Conservation (phyloP, 257 asterid species). For the Rubia yunnanensis region DNA sequence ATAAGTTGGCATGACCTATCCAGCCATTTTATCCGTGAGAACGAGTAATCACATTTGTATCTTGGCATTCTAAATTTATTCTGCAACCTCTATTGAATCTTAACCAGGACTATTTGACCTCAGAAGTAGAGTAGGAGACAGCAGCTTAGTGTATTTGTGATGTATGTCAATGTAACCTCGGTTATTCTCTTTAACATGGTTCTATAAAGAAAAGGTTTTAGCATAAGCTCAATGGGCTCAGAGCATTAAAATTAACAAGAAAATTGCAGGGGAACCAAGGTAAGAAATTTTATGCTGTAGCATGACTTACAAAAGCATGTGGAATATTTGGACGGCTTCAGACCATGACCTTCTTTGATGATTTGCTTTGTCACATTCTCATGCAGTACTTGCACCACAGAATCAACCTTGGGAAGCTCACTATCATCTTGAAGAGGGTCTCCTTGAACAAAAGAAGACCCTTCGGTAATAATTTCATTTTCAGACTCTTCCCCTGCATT, state of each 20-base stretch:
- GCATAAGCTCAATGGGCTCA: not conserved
- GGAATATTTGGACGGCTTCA: slow-evolving; percentile 87
- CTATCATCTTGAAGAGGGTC: slow-evolving; percentile 62
- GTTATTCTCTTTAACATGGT: not conserved
- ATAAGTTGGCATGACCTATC: not conserved
- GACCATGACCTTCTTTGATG: slow-evolving; percentile 85
- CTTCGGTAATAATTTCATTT: slow-evolving; percentile 58
- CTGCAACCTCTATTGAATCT: not conserved
- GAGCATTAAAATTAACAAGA: not conserved
- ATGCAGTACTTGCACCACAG: slow-evolving; percentile 64
- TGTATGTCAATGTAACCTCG: not conserved
- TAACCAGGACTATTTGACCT: not conserved
- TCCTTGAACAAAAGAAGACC: slow-evolving; percentile 63
- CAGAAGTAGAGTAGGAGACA: not conserved
- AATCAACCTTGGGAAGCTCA: slow-evolving; percentile 72
- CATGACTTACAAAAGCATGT: slow-evolving; percentile 82
- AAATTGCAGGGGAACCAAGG: not conserved
- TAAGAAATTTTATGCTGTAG: slow-evolving; percentile 7
- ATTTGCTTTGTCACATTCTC: slow-evolving; percentile 87
- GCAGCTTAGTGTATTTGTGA: not conserved
- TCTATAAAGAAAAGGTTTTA: not conserved
- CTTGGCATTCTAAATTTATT: not conserved
- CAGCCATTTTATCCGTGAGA: not conserved
- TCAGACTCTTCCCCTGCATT: slow-evolving; percentile 45
- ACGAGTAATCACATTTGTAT: not conserved